Base-by-base conservation (phyloP, 768 basidiomycete genomes). In the Coprinopsis cinerea region DNA sequence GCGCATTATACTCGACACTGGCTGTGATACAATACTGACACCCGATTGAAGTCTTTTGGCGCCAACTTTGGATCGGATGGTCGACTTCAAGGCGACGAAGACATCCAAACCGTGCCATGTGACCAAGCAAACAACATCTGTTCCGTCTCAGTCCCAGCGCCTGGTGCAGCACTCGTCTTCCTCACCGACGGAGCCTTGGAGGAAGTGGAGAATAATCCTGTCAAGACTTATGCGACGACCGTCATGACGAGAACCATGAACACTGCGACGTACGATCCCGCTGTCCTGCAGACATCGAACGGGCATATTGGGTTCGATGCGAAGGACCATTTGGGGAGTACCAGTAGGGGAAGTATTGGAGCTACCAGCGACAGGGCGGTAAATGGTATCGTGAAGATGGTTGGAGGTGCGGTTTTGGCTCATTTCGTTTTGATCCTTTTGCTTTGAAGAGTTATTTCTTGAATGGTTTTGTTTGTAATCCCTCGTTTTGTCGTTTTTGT, bases 81-180 rank as follows among this genome's bases (percentile, higher is more conserved):
- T 0, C 73, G 81, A 23, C 74, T 79, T 0, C 61, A 68, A 37
- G 85, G 85, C 34, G 56, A 64, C 0, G 64, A 75, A 46, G 57
- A 70, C 44, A 72, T 86, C 5, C 66, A 75, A 36, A 82, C 75
- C 0, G 68, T 88, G 24, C 48, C 64, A 6, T 92, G 89, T 56
- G 71, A 82, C 56, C 67, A 70, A 44, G 63, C 61, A 10, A 65
- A 67, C 28, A 70, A 74, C 53, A 67, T 72, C 2, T 90, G 88
- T 65, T 60, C 66, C 20, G 71, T 89, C 50, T 66, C 64, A n/a
- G 82, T 88, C 23, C 76, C 77, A 14, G 84, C 85, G 0, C 88
- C 89, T 0, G 76, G 75, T 23, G 78, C 78, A 28, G 85, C 82
- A 0, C 69, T 91, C 28, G 85, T 90, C 34, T 88, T 86, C 71